Conservation (phyloP, 2,329 filamentous ascomycete genomes). For the Byssothecium circinans region DNA sequence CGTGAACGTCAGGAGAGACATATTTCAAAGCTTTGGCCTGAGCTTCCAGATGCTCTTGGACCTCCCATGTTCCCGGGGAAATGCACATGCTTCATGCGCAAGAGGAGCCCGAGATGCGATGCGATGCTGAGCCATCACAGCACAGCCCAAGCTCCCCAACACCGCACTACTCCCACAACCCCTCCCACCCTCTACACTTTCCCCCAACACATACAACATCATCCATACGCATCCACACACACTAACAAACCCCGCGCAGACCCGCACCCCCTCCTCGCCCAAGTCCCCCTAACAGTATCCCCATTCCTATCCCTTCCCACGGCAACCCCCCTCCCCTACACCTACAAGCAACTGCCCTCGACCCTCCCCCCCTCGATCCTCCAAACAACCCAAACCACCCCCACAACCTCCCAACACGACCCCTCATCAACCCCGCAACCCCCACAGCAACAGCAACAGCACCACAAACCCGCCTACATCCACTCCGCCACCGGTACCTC, state of each 20-base stretch:
- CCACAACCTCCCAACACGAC: slow-evolving; percentile 43
- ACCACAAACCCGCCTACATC: slow-evolving; percentile 62
- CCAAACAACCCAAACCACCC: slow-evolving; percentile 25
- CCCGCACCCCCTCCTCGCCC: slow-evolving; percentile 84
- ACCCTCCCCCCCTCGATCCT: slow-evolving; percentile 76
- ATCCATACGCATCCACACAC: neutral
- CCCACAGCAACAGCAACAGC: slow-evolving; percentile 7
- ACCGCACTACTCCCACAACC: no score
- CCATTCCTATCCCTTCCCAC: slow-evolving; percentile 90
- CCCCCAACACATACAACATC: no score
- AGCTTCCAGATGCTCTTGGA: no score
- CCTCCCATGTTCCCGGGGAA: no score
- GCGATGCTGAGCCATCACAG: no score
- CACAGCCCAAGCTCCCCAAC: no score
- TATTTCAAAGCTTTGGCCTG: no score
- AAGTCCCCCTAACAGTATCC: slow-evolving; percentile 90
- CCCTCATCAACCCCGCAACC: neutral
- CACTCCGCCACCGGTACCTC: slow-evolving; percentile 74
- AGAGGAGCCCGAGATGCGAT: no score
- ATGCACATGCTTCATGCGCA: no score
- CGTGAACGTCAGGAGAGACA: no score
- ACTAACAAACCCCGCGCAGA: slow-evolving; percentile 34
- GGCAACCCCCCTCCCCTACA: slow-evolving; percentile 90
- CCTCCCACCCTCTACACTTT: no score
- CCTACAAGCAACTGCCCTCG: slow-evolving; percentile 87